Evolutionary conservation across 345 rosid species (phyloP), one percentile per base, ranked within the genome.

Genomic region (Gynandropsis gynandra): DNA sequence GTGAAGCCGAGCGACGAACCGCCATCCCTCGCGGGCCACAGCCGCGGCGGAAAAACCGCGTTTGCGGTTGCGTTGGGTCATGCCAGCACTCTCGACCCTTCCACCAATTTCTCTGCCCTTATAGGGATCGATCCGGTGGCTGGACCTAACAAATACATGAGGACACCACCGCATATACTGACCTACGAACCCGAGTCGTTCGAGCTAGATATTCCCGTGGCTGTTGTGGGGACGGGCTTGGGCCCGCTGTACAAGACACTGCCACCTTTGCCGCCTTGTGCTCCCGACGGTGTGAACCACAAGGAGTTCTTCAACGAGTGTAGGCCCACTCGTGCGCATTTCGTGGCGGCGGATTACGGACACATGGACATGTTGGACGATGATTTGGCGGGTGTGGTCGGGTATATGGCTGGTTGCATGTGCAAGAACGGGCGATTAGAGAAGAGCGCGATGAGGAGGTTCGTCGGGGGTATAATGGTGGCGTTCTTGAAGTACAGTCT

Each of bases 301-400:
- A 39, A 44, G 13, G 69, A 65, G 69, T 58, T 65, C 45, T 65
- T 49, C n/a, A 57, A 37, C 14, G 64, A 65, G 58, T 50, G 69
- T 43, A 65, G 56, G 37, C 47, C 64, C 9, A 56, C 69, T 6
- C 59, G 59, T 20, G 59, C 31, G 7, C 69, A 65, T 44, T 65
- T 58, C 13, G 69, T 58, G 41, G 63, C 64, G 27, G 64, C 69
- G 36, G 53, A 65, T 36, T 58, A 51, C 9, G 69, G 69, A 44
- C 69, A 65, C 20, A 65, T 65, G 69, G 69, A 57, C 45, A 65
- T 65, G 69, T 65, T 65, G 53, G 69, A 65, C 42, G 64, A 65
- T 37, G 34, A 50, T 27, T 31, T 64, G 40, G 63, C 46, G 14
- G 57, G 58, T 56, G 27, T 42, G 38, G 27, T 56, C 32, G 63